Conservation (phyloP, 1,284 basidiomycete genomes). For the Leccinum variabile region DNA sequence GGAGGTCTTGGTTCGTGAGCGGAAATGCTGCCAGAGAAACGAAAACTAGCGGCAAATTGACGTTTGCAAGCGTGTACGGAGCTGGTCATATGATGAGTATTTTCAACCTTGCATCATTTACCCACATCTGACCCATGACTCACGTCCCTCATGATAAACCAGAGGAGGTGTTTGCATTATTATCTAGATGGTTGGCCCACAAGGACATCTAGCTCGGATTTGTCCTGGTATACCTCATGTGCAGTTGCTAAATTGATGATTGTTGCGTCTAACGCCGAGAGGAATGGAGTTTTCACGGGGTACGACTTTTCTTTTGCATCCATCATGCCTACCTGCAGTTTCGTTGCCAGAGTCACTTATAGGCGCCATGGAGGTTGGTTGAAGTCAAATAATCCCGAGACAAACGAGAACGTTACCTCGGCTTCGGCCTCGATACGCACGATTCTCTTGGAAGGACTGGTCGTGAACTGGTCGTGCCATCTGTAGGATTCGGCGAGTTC, state of each 20-base stretch:
- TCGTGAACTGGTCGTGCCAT: constrained; percentile 64
- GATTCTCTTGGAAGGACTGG: constrained; percentile 54
- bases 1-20: constrained; percentile 59
- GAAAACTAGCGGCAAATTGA: constrained; percentile 59
- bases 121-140: constrained; percentile 12
- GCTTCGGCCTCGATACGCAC: constrained; percentile 67
- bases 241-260: not conserved
- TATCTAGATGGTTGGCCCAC: constrained; percentile 56
- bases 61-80: constrained; percentile 62
- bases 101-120: constrained; percentile 13
- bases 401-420: constrained; percentile 45
- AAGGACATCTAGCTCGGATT: constrained; percentile 37
- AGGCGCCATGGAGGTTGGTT: not conserved
- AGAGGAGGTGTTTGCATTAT: constrained; percentile 53
- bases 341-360: not conserved
- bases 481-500: constrained; percentile 50
- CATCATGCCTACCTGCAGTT: not conserved
- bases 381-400: not conserved
- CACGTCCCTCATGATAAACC: constrained; percentile 61
- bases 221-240: constrained; percentile 1
- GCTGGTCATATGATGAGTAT: constrained; percentile 74
- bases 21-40: constrained; percentile 61
- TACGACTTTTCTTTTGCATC: not conserved
- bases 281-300: not conserved
- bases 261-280: not conserved